Evolutionary conservation across 257 asterid genomes (phyloP).

Genomic region (Cordia subcordata): DNA sequence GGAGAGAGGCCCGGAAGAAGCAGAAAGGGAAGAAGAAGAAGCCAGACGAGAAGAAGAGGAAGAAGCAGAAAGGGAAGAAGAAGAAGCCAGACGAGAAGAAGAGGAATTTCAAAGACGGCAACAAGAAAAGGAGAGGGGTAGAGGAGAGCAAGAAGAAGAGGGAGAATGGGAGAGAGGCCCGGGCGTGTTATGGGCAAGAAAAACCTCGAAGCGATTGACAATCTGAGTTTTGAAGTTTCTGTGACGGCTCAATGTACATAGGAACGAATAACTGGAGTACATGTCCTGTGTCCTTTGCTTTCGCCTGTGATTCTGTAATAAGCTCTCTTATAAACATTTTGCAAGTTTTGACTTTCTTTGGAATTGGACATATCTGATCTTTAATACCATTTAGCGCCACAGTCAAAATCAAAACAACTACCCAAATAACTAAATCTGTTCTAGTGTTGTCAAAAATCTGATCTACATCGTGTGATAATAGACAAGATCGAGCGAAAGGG

Average conservation of each 20-base stretch:
- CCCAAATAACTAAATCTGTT: too few species aligned
- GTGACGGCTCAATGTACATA: neutral
- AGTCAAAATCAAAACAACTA: too few species aligned
- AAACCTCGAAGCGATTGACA: conserved; percentile 1
- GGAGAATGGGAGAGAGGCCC: conserved; percentile 2
- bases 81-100: conserved; percentile 10
- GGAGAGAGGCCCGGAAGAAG: neutral
- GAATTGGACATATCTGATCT: neutral
- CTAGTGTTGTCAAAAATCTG: too few species aligned
- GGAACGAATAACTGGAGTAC: neutral
- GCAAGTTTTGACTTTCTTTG: neutral
- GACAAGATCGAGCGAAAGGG: too few species aligned
- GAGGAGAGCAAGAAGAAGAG: neutral
- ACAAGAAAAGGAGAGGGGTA: neutral
- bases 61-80: conserved; percentile 5
- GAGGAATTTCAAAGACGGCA: conserved; percentile 2
- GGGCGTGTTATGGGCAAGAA: conserved; percentile 14
- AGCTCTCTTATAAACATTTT: neutral
- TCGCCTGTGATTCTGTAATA: too few species aligned
- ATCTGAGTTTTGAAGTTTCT: neutral
- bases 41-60: neutral
- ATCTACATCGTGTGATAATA: too few species aligned
- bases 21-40: conserved; percentile 5
- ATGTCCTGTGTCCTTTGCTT: too few species aligned
- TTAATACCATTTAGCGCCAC: too few species aligned